Conservation (phyloP, 169 alveolate species). For the Eimeria maxima region DNA sequence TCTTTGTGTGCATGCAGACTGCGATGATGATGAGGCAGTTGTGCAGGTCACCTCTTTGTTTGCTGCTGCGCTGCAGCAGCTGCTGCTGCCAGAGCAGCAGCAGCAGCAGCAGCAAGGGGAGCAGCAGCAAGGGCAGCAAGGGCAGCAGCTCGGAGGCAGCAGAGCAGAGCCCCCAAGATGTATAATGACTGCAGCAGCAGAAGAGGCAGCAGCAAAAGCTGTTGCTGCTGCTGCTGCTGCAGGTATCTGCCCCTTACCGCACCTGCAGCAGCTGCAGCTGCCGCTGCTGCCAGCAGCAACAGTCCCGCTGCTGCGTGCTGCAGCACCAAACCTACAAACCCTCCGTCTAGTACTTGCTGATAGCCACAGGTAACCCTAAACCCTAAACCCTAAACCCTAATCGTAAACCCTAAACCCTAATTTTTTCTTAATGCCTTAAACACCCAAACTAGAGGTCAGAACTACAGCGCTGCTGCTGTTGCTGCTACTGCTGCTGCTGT, state of each 20-base stretch:
- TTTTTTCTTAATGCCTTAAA: too few species aligned
- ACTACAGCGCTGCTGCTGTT: neutral
- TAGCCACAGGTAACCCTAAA: conserved; percentile 8
- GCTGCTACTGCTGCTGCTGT: conserved; percentile 2
- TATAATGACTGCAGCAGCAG: conserved; percentile 15
- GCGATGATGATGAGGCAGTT: conserved; percentile 20
- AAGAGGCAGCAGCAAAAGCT: conserved; percentile 12
- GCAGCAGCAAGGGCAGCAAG: neutral
- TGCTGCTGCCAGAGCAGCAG: neutral
- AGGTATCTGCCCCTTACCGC: neutral
- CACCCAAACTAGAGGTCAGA: neutral
- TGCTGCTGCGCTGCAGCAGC: conserved; percentile 9
- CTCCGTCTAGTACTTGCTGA: conserved; percentile 34
- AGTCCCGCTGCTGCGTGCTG: conserved; percentile 54
- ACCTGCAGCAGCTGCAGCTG: conserved; percentile 63
- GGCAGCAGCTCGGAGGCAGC: neutral
- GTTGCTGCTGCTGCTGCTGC: neutral
- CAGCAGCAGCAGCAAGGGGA: neutral
- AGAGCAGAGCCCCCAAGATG: neutral
- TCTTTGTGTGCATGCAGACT: conserved; percentile 16
- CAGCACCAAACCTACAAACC: conserved; percentile 4
- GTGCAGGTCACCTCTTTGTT: neutral
- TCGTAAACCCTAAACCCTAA: neutral
- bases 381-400: conserved; percentile 42
- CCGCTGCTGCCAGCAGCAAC: conserved; percentile 55